These are phyloP conservation scores for Pseudofabraea citricarpa DNA, from an alignment of 2,329 filamentous ascomycete genomes.

Conservation along the genomic window DNA sequence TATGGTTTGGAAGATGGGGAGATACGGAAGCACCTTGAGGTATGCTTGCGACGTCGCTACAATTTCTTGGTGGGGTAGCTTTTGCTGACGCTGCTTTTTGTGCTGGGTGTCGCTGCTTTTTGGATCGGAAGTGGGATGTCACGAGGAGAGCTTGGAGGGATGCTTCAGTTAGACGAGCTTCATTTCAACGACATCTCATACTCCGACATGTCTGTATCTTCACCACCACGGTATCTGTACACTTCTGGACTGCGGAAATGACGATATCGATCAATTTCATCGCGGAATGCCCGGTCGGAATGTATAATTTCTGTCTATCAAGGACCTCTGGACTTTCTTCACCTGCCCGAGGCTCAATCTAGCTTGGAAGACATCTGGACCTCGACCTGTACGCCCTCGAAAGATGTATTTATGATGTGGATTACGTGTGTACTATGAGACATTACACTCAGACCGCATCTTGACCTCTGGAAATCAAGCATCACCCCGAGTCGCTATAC, in stretches of 20 bases:
- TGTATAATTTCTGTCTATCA: constrained; percentile 1
- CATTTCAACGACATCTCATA: constrained; percentile 25
- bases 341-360: not conserved
- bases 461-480: too few species aligned
- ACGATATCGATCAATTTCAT: constrained; percentile 4
- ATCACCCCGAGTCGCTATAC: too few species aligned
- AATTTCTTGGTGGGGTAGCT: not conserved
- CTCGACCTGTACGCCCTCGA: not conserved
- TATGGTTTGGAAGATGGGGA: not conserved
- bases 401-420: too few species aligned
- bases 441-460: too few species aligned
- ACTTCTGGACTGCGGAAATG: not conserved
- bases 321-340: not conserved
- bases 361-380: not conserved
- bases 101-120: not conserved
- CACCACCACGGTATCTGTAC: constrained; percentile 10
- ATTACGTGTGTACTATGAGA: too few species aligned
- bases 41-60: not conserved
- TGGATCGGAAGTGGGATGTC: constrained; percentile 2
- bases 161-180: constrained; percentile 7
- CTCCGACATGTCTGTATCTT: constrained; percentile 11
- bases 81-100: not conserved
- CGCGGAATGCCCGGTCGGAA: constrained; percentile 21
- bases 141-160: not conserved
- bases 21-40: not conserved